Conservation (phyloP, 2,329 filamentous ascomycete species). For the Penicillium sp. region DNA sequence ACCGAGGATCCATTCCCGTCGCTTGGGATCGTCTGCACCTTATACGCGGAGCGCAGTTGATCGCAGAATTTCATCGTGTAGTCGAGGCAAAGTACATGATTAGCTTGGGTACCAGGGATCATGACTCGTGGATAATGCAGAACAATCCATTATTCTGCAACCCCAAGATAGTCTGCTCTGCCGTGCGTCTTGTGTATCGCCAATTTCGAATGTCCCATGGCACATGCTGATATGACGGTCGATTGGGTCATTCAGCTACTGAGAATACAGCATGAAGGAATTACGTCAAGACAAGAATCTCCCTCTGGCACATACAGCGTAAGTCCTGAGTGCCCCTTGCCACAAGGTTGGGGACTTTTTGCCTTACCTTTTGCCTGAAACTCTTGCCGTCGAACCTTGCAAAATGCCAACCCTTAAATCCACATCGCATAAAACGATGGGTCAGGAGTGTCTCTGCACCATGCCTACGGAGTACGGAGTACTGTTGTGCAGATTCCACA, state of each 20-base stretch:
- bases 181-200: background rate
- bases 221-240: background rate
- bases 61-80: background rate
- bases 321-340: constrained; percentile 1
- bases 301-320: background rate
- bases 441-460: constrained; percentile 8
- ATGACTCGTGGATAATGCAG: background rate
- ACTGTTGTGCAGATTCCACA: constrained; percentile 19
- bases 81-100: background rate
- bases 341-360: background rate
- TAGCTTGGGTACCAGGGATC: background rate
- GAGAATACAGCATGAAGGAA: constrained; percentile 1
- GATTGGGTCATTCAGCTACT: background rate
- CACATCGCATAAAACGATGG: constrained; percentile 14
- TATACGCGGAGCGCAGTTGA: background rate
- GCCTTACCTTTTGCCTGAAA: background rate
- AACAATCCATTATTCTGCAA: background rate
- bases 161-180: background rate
- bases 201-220: background rate
- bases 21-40: background rate
- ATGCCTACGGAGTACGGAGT: background rate
- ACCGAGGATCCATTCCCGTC: background rate
- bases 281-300: background rate
- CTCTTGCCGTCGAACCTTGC: background rate
- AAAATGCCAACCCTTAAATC: background rate